Percentiles rank a stretch among this genome's conserved stretches.
These are phyloP conservation scores for Komagataella populi DNA, from an alignment of 805 yeast species.

Conservation along the genomic window DNA sequence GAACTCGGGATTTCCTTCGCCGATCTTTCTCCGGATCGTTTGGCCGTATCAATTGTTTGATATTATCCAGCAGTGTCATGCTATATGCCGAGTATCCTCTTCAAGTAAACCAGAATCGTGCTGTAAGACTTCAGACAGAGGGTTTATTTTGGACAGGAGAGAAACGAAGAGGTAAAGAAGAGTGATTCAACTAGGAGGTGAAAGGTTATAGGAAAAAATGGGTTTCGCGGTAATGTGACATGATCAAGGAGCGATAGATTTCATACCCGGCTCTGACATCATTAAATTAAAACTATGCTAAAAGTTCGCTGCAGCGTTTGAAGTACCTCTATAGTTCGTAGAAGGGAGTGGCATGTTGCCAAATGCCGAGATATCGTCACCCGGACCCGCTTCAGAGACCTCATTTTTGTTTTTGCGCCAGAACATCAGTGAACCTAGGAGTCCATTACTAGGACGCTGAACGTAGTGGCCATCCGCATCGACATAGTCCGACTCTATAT, in stretches of 20 bases:
- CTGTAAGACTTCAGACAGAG: background rate
- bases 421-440: background rate
- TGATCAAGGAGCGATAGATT: background rate
- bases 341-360: background rate
- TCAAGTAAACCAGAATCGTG: background rate
- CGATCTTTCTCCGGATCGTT: background rate
- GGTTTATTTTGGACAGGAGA: background rate
- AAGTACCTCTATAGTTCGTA: background rate
- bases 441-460: constrained; percentile 5
- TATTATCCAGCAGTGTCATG: background rate
- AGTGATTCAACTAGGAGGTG: background rate
- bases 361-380: background rate
- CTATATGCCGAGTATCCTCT: background rate
- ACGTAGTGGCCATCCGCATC: constrained; percentile 2
- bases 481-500: constrained; percentile 1
- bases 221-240: background rate
- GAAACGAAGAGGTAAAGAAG: background rate
- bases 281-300: background rate
- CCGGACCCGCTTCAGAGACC: background rate
- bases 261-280: background rate
- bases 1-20: background rate
- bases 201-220: background rate
- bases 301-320: background rate
- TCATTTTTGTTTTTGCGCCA: background rate
- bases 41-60: background rate